Base-by-base conservation (phyloP, 2,329 filamentous ascomycete species). In the Xylogone sp. region DNA sequence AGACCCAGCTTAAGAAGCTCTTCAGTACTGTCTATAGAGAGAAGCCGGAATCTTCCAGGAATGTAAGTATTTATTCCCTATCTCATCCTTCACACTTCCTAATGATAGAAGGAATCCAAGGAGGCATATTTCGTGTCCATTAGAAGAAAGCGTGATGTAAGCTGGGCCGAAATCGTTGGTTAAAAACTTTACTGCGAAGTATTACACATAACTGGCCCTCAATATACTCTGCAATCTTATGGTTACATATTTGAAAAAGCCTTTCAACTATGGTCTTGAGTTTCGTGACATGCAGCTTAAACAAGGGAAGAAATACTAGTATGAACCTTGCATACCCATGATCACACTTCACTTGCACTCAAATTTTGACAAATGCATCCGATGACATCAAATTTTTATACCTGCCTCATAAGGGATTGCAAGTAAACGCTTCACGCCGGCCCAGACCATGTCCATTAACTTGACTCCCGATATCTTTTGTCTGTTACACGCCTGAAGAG, bases 31-130 rank as follows among this genome's bases (percentile, higher is more conserved):
- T 99, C 2, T 77, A 87, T 62, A 79, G 92, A 53, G 88, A 96
- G 68, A 99, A 99, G 69, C 94, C 95, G 1, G 88, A 95, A 51
- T 88, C 91, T 6, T 97, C 93, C 34, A 81, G 94, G 64, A 88
- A 79, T 68, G 94, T 95, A 77, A 63, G 84, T 75, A 18, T 46
- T 13, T 29, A 9, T 2, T 13, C 21, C 21, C 12, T n/a, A 21
- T 39, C 45, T 45, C 3, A 53, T n/a, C 22, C 29, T 58, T 51
- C 55, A 51, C 10, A 44, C 34, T 39, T 39, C n/a, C 34, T 39
- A 18, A 39, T 16, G 44, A 45, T 21, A 27, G 21, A 59, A 91
- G 88, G 87, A 90, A 74, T 92, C 88, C 1, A 90, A 83, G 66
- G 94, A 97, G 69, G 79, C 85, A 2, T 97, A 87, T 63, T 95